Percentiles rank a stretch among this genome's conserved stretches.
These are phyloP conservation scores for Erythrophleum fordii DNA, from an alignment of 306 rosid species.

Conservation along the genomic window DNA sequence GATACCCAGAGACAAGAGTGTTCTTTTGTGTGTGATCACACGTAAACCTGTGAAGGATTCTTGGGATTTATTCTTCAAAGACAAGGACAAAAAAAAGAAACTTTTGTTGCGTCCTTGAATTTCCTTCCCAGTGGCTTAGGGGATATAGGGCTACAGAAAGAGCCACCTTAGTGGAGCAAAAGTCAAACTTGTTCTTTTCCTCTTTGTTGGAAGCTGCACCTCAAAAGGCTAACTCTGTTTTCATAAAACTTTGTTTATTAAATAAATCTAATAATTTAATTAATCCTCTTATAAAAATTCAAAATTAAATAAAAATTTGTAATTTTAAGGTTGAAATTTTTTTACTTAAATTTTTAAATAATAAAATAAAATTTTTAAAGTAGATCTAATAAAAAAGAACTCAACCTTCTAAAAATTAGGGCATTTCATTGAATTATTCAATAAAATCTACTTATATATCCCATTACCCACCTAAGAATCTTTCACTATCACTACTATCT, in stretches of 20 bases:
- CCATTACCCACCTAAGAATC: too few relatives aligned
- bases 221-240: conserved; percentile 1
- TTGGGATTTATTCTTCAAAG: conserved; percentile 33
- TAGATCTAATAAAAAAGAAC: too few relatives aligned
- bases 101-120: conserved; percentile 15
- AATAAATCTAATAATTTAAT: not conserved
- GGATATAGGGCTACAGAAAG: conserved; percentile 25
- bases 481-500: too few relatives aligned
- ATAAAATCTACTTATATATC: too few relatives aligned
- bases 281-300: too few relatives aligned
- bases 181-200: conserved; percentile 24
- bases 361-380: too few relatives aligned
- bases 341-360: too few relatives aligned
- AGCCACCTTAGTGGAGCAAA: conserved; percentile 16
- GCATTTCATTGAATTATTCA: too few relatives aligned
- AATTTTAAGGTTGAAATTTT: too few relatives aligned
- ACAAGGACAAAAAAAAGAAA: not conserved
- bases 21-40: not conserved
- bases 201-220: conserved; percentile 30
- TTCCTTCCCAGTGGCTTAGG: not conserved
- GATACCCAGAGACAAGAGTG: not conserved
- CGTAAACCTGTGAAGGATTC: conserved; percentile 10
- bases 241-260: too few relatives aligned
- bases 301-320: too few relatives aligned
- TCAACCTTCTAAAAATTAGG: too few relatives aligned